Conservation (phyloP, 2,329 filamentous ascomycete genomes). For the Penicillium sp. region DNA sequence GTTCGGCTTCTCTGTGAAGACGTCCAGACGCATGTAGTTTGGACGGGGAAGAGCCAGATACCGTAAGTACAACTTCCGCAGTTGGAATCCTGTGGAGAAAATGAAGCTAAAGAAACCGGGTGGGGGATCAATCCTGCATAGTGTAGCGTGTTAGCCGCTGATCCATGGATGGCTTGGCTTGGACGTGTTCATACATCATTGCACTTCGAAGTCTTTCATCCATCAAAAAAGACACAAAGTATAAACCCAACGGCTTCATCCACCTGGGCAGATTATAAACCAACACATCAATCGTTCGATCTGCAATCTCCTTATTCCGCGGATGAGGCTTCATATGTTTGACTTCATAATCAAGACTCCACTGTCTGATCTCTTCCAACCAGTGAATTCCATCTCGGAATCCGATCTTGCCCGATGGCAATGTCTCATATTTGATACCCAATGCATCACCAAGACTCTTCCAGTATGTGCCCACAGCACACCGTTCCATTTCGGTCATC, state of each 20-base stretch:
- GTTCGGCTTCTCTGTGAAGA: constrained; percentile 55
- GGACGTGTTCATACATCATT: constrained; percentile 59
- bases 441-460: constrained; percentile 72
- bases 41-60: constrained; percentile 64
- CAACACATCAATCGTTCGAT: constrained; percentile 64
- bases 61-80: constrained; percentile 60
- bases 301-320: constrained; percentile 57
- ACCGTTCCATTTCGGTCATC: constrained; percentile 68
- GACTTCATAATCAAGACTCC: constrained; percentile 62
- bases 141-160: background rate
- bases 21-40: constrained; percentile 42
- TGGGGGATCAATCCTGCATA: constrained; percentile 41
- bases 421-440: constrained; percentile 57
- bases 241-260: constrained; percentile 51
- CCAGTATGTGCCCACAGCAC: constrained; percentile 70
- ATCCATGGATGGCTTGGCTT: background rate
- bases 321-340: constrained; percentile 59
- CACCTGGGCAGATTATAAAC: constrained; percentile 57
- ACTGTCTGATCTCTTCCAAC: constrained; percentile 53
- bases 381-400: constrained; percentile 57
- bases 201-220: constrained; percentile 64
- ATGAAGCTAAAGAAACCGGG: constrained; percentile 36
- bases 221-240: constrained; percentile 62
- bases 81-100: constrained; percentile 52
- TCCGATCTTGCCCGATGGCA: constrained; percentile 46